Percentiles rank a stretch among this genome's conserved stretches.
phyloP scores from a whole-genome alignment of 768 basidiomycete genomes.

The Leccinum subgranulosum region DNA sequence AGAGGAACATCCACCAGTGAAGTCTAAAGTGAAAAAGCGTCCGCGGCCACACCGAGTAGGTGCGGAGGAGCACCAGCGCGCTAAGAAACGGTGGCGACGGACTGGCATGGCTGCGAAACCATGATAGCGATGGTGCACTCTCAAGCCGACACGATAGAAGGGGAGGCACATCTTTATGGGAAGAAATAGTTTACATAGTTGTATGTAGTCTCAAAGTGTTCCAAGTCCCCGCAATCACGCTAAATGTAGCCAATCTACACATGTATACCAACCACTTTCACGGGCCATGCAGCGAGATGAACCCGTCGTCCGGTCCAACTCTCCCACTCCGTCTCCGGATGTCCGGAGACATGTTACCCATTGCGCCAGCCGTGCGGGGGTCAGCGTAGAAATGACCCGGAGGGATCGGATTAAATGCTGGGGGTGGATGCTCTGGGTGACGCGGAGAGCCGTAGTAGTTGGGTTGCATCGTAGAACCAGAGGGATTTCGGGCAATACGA shows the following conservation, averaged over 20 bases:
- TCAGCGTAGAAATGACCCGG: constrained; percentile 41
- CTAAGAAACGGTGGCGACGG: constrained; percentile 17
- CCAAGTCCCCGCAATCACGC: not conserved
- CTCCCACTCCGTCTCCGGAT: constrained; percentile 30
- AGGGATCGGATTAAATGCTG: constrained; percentile 34
- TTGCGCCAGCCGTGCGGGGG: constrained; percentile 29
- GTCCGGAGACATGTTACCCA: constrained; percentile 36
- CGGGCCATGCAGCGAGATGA: constrained; percentile 30
- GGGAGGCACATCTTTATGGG: not conserved
- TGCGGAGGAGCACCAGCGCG: constrained; percentile 9
- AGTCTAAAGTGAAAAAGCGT: constrained; percentile 14
- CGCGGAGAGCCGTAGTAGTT: constrained; percentile 33
- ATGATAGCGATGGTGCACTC: not conserved
- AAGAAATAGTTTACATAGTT: not conserved
- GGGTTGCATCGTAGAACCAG: constrained; percentile 26
- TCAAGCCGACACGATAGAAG: not conserved
- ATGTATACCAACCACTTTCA: constrained; percentile 1
- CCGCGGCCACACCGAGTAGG: constrained; percentile 10
- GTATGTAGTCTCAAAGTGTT: not conserved
- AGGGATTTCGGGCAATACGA: constrained; percentile 31
- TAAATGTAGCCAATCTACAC: not conserved
- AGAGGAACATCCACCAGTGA: not conserved
- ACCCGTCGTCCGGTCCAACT: constrained; percentile 32
- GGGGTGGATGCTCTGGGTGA: constrained; percentile 29
- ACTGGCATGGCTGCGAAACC: not conserved